Evolutionary conservation across 306 rosid genomes (phyloP), one percentile per base, ranked within the genome.

Genomic region (Mimosa pudica): DNA sequence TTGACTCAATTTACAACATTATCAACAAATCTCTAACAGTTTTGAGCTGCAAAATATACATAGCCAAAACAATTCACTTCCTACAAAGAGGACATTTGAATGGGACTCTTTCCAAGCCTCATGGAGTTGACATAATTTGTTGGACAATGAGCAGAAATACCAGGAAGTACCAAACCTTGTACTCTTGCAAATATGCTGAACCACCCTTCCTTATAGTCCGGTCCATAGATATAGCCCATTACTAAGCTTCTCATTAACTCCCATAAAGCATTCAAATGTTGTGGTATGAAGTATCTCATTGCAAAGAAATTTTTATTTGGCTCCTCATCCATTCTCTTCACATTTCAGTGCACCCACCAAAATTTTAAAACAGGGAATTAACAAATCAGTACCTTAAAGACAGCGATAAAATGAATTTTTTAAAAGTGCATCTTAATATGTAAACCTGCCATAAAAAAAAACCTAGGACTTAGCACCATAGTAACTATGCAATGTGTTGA

Each of bases 241-340:
- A 79, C 77, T 14, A 89, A 82, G 51, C 91, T 81, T 86, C 93
- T 84, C 44, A 89, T 69, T 45, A 93, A 87, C 88, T 91, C 97
- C 95, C 95, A 90, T 8, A 84, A 60, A 61, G 93, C 98, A 86
- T 80, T 93, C 74, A 91, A 67, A 86, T 90, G 77, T 83, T 17
- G 35, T 5, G 86, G 79, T 14, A 90, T 77, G 69, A 85, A 17
- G 68, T 82, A 84, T 74, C 76, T 79, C 30, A 90, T 45, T 70
- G 89, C 89, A 42, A 87, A 88, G 87, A 20, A 91, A 74, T 93
- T 91, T 80, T 63, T 86, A 82, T 91, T 90, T 6, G 98, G 97
- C 82, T 87, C 97, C 88, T 93, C 97, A 62, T 58, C 47, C 81
- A 84, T 36, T 47, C 46, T 73, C 98, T 91, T 77, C 75, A 73